Conservation (phyloP, 257 asterid genomes). For the Solanum bukasovii region DNA sequence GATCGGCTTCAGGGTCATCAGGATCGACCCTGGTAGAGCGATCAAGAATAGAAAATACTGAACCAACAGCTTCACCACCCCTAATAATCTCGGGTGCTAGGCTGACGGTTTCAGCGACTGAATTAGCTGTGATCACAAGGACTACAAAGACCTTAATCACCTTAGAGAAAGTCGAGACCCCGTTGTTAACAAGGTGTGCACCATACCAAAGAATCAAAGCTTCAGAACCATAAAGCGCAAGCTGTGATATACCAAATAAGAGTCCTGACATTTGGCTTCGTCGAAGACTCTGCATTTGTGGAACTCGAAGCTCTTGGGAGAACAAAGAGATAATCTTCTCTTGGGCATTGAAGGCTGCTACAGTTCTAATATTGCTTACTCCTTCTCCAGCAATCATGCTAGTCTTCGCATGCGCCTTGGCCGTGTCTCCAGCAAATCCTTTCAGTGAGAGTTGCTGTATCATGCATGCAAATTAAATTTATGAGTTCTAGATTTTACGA, state of each 20-base stretch:
- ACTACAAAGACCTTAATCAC: conserved; percentile 94
- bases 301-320: conserved; percentile 61
- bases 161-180: conserved; percentile 79
- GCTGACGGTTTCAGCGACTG: conserved; percentile 93
- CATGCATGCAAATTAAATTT: not conserved
- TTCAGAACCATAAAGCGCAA: conserved; percentile 90
- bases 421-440: conserved; percentile 98
- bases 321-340: conserved; percentile 65
- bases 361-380: conserved; percentile 94
- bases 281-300: conserved; percentile 55
- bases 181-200: conserved; percentile 66
- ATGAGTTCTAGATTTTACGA: not conserved
- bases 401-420: conserved; percentile 92
- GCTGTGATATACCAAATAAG: conserved; percentile 89
- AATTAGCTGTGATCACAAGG: conserved; percentile 80
- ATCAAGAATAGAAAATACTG: conserved; percentile 81
- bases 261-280: conserved; percentile 73
- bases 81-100: conserved; percentile 90
- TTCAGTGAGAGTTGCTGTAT: conserved; percentile 89
- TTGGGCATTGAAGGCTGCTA: conserved; percentile 93
- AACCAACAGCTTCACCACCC: conserved; percentile 95
- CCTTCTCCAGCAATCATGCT: conserved; percentile 99
- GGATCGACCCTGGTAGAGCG: conserved; percentile 77
- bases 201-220: conserved; percentile 96
- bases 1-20: conserved; percentile 75